Conservation (phyloP, 2,329 filamentous ascomycete genomes). For the Alternaria burnsii region DNA sequence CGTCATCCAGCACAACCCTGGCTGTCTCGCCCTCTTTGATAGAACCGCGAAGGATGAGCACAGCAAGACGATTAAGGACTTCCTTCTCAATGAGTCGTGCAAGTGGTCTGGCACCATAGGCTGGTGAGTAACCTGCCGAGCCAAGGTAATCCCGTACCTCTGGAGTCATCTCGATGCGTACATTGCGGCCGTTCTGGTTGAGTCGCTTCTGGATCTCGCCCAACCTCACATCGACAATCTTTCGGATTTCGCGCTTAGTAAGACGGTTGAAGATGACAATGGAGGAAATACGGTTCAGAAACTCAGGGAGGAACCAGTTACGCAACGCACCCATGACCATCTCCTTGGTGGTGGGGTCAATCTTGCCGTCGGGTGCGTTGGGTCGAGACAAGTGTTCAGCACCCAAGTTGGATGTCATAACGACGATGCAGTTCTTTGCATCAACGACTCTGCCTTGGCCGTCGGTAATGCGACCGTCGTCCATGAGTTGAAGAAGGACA, state of each 20-base stretch:
- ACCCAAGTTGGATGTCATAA: slow-evolving; percentile 98
- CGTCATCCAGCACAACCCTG: slow-evolving; percentile 78
- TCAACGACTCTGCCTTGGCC: slow-evolving; percentile 95
- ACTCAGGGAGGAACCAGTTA: slow-evolving; percentile 97
- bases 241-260: slow-evolving; percentile 86
- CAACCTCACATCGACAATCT: slow-evolving; percentile 92
- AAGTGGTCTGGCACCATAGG: slow-evolving; percentile 90
- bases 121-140: slow-evolving; percentile 89
- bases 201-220: slow-evolving; percentile 90
- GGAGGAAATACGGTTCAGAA: slow-evolving; percentile 96
- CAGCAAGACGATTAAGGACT: slow-evolving; percentile 90
- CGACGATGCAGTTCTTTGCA: slow-evolving; percentile 97
- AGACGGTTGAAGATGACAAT: slow-evolving; percentile 99
- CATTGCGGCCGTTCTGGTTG: slow-evolving; percentile 82
- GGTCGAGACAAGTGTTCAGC: slow-evolving; percentile 91
- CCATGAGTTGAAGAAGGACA: slow-evolving; percentile 98
- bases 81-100: slow-evolving; percentile 95
- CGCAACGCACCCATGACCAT: slow-evolving; percentile 90
- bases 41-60: slow-evolving; percentile 85
- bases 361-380: slow-evolving; percentile 78
- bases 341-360: slow-evolving; percentile 85
- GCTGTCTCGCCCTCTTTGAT: slow-evolving; percentile 88
- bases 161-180: slow-evolving; percentile 80
- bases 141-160: slow-evolving; percentile 95
- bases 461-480: slow-evolving; percentile 97